Percentiles rank a stretch among this genome's conserved stretches.
Conservation (phyloP, 1,139 yeast species). For the Yamadazyma triangularis region DNA sequence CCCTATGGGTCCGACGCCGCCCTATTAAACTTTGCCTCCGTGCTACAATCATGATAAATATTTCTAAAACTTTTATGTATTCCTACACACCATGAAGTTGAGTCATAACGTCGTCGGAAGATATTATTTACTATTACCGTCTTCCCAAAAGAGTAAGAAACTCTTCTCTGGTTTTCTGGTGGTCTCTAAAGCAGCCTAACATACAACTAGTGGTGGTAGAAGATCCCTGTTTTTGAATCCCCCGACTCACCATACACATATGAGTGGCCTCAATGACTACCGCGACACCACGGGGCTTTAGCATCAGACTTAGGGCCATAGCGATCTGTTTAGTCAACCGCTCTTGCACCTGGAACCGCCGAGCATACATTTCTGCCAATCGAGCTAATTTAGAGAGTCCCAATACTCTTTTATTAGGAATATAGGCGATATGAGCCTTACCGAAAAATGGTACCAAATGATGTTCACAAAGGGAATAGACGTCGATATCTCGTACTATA, state of each 20-base stretch:
- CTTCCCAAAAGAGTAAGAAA: conserved; percentile 78
- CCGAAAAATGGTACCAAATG: conserved; percentile 97
- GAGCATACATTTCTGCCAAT: conserved; percentile 92
- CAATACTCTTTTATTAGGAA: conserved; percentile 90
- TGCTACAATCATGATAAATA: conserved; percentile 3
- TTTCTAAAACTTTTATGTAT: conserved; percentile 3
- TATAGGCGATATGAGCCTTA: conserved; percentile 93
- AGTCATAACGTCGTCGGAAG: conserved; percentile 34
- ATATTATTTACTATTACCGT: conserved; percentile 17
- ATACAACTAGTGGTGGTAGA: conserved; percentile 93
- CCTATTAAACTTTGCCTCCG: conserved; percentile 42
- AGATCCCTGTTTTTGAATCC: conserved; percentile 93
- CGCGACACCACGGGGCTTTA: conserved; percentile 95
- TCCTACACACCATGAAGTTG: conserved; percentile 25
- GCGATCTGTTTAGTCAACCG: conserved; percentile 95
- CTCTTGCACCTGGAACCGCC: conserved; percentile 96
- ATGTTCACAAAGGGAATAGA: conserved; percentile 92
- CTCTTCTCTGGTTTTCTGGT: conserved; percentile 94
- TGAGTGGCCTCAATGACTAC: conserved; percentile 97
- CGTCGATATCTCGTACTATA: conserved; percentile 89
- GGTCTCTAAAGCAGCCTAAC: conserved; percentile 92
- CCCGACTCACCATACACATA: conserved; percentile 99
- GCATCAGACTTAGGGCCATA: conserved; percentile 85
- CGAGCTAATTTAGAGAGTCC: conserved; percentile 93
- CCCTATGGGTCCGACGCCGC: conserved; percentile 79